These are phyloP conservation scores for Closterium sp. DNA, from an alignment of 139 green algal species.

Conservation along the genomic window DNA sequence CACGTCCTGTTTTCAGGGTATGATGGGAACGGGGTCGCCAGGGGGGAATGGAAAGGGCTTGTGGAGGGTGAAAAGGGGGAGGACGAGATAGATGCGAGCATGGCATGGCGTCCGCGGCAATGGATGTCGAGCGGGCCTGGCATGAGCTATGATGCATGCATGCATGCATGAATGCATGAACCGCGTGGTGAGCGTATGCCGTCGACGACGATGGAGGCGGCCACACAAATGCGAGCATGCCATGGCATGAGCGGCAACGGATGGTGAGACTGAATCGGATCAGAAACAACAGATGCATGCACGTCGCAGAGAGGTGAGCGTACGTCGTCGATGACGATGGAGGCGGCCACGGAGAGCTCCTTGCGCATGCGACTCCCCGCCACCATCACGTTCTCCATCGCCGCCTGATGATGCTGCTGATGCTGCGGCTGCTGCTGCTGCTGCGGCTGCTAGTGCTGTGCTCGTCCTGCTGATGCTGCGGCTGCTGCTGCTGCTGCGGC, in stretches of 20 bases:
- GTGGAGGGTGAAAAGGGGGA: no score
- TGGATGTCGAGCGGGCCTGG: not conserved
- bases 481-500: not conserved
- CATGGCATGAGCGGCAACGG: not conserved
- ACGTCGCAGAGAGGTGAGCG: not conserved
- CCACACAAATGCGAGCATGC: constrained; percentile 4
- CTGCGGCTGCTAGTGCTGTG: no score
- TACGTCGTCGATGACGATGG: constrained; percentile 29
- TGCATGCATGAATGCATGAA: no score
- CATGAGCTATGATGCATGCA: not conserved
- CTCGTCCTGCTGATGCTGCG: not conserved
- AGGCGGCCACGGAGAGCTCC: constrained; percentile 12
- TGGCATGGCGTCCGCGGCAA: no score
- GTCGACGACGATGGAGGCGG: no score
- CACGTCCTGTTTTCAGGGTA: no score
- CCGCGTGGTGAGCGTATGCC: no score
- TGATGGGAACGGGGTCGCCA: no score
- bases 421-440: no score
- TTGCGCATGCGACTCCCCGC: not conserved
- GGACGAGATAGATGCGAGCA: no score
- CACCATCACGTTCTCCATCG: constrained; percentile 32
- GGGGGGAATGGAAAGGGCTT: no score
- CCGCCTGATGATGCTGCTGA: not conserved
- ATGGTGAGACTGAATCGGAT: not conserved
- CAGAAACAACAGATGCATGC: not conserved